A percentile compares a stretch with the other conserved stretches of the same genome.
phyloP scores from a whole-genome alignment of 208 protist genomes.

The Spongospora subterranea region DNA sequence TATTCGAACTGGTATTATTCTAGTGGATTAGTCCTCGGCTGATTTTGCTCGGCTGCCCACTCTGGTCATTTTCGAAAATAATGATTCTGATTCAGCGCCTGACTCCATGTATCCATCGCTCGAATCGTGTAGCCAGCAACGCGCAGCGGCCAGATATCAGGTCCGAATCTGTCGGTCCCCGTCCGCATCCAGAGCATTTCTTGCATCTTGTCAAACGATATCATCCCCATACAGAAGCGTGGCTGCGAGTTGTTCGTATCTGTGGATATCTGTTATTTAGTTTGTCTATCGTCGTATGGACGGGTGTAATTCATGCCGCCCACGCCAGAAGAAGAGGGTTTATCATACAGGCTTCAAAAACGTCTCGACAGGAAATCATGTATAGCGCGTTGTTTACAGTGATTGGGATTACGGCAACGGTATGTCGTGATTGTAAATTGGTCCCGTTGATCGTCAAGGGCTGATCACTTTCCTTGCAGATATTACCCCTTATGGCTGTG shows the following conservation, averaged over 20 bases:
- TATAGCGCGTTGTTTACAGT: not conserved
- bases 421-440: too few relatives aligned
- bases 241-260: conserved; percentile 7
- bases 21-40: too few relatives aligned
- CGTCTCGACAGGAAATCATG: not conserved
- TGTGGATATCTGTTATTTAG: not conserved
- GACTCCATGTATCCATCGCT: too few relatives aligned
- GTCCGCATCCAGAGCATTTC: not conserved
- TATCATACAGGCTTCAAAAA: not conserved
- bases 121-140: not conserved
- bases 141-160: not conserved
- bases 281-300: conserved; percentile 22
- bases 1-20: too few relatives aligned
- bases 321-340: not conserved
- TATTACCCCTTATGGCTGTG: too few relatives aligned
- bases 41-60: too few relatives aligned
- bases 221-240: not conserved
- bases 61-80: too few relatives aligned
- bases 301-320: not conserved
- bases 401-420: conserved; percentile 13
- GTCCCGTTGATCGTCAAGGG: too few relatives aligned
- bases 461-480: too few relatives aligned
- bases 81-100: too few relatives aligned
- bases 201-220: not conserved
- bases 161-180: not conserved